Evolutionary conservation across 805 yeast species (phyloP), one percentile per base, ranked within the genome.

Genomic region (Candida mattraensis): DNA sequence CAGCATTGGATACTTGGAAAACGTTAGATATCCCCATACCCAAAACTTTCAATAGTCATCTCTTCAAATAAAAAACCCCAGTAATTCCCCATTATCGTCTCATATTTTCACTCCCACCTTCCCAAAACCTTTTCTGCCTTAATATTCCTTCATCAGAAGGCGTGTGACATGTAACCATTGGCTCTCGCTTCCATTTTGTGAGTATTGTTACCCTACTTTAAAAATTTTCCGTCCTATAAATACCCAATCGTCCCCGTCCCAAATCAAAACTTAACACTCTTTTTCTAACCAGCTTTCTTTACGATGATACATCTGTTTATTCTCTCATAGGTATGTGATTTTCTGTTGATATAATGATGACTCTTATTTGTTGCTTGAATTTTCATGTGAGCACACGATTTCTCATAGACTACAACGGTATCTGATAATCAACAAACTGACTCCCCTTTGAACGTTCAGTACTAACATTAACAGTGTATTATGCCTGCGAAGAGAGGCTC

Each of bases 371-470:
- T 42, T 45, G 54, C 54, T 50, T 48, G 54, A 50, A 46, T 33
- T 13, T 26, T 33, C 35, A 32, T 51, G 56, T 49, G 48, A 51
- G 56, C 54, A 43, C 50, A 46, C 32, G 39, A 36, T 37, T 44
- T 44, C 42, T 37, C 44, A 44, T 45, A 49, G 64, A 60, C 65
- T 60, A 60, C 64, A 60, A 60, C 65, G 65, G 65, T 60, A 60
- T 60, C 65, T 60, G 65, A 33, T 20, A 26, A 7, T n/a, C n/a
- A 22, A 22, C 18, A 26, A 20, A 17, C 23, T 5, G 12, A 19
- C 32, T 10, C 13, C 12, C 11, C 7, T 5, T 11, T 5, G n/a
- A 5, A 28, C 22, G n/a, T 12, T 17, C 8, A 31, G 39, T 28
- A 34, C 44, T 42, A 39, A 42, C 45, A 9, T 15, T 28, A 5